phyloP scores from a whole-genome alignment of 2,329 filamentous ascomycete genomes.

The Calonectria crousiana region DNA sequence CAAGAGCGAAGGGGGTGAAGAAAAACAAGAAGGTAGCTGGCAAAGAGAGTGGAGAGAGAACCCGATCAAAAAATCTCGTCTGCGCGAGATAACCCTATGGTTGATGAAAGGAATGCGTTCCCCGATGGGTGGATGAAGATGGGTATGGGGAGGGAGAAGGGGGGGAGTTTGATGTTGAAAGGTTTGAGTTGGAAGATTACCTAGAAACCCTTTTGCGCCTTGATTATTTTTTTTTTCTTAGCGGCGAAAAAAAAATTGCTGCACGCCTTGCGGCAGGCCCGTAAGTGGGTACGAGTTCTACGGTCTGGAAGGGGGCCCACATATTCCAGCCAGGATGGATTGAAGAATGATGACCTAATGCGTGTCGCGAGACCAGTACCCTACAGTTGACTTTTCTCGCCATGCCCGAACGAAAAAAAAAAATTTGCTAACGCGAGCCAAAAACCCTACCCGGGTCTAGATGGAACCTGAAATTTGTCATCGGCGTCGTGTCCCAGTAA shows the following conservation, averaged over 20 bases:
- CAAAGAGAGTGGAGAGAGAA: conserved; percentile 38
- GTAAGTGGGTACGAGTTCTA: conserved; percentile 26
- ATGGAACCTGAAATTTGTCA: conserved; percentile 2
- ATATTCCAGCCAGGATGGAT: neutral
- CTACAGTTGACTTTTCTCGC: conserved; percentile 11
- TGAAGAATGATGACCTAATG: conserved; percentile 25
- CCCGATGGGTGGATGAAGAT: conserved; percentile 42
- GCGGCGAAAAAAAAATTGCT: conserved; percentile 39
- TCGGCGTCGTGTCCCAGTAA: neutral
- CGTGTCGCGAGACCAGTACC: conserved; percentile 7
- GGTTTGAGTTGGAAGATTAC: conserved; percentile 35
- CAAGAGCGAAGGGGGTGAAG: conserved; percentile 20
- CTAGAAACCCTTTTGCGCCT: conserved; percentile 37
- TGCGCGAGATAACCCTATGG: conserved; percentile 37
- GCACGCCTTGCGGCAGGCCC: conserved; percentile 41
- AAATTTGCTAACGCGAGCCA: conserved; percentile 2
- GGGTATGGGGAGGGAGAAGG: conserved; percentile 35
- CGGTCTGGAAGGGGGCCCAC: conserved; percentile 26
- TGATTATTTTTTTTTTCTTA: conserved; percentile 43
- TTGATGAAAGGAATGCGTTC: conserved; percentile 46
- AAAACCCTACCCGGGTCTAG: neutral
- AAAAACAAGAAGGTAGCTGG: conserved; percentile 9
- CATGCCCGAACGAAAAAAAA: neutral
- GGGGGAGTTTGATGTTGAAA: conserved; percentile 42
- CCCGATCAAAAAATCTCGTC: conserved; percentile 34